Evolutionary conservation across 768 basidiomycete genomes (phyloP), one percentile per base, ranked within the genome.

Genomic region (Basidioascus undulatus): DNA sequence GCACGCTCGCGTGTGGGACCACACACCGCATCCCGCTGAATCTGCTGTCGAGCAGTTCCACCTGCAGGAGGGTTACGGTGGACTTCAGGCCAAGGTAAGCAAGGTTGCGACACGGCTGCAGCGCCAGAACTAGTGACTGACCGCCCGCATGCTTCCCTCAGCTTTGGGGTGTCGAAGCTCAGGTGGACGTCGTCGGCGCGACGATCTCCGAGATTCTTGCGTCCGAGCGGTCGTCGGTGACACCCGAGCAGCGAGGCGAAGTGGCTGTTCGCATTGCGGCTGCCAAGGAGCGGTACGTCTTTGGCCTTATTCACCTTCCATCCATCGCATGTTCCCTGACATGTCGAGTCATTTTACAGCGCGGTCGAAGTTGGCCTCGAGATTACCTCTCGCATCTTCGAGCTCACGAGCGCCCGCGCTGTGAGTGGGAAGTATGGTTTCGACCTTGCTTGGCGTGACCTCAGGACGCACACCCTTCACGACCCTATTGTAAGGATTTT

Each of bases 401-500:
- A 42, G 18, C 35, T 42, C 3, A 21, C 37, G 18, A 36, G 41
- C 19, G 41, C 41, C 13, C 26, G 41, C 20, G 21, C 35, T 6
- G 37, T 42, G 15, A 20, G 20, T 5, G 23, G 31, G 28, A 42
- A 42, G 36, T 35, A 35, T 11, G 41, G 41, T 10, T 42, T 42
- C 35, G 35, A 37, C 6, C 41, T 37, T 31, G 37, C 37, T 16
- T 42, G 19, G 26, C 26, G 28, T 28, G 37, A 37, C 30, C 20
- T 32, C 5, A 6, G 41, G 4, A 42, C 41, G 6, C 41, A 42
- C 41, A 42, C 41, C 13, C 35, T 42, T 12, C 41, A 42, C 35
- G 41, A 42, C 13, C 41, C 41, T 4, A 36, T 42, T 13, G 42
- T n/a, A n/a, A n/a, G n/a, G n/a, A n/a, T n/a, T n/a, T n/a, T n/a